Conservation (phyloP, 805 yeast genomes). For the Metschnikowia anglica region DNA sequence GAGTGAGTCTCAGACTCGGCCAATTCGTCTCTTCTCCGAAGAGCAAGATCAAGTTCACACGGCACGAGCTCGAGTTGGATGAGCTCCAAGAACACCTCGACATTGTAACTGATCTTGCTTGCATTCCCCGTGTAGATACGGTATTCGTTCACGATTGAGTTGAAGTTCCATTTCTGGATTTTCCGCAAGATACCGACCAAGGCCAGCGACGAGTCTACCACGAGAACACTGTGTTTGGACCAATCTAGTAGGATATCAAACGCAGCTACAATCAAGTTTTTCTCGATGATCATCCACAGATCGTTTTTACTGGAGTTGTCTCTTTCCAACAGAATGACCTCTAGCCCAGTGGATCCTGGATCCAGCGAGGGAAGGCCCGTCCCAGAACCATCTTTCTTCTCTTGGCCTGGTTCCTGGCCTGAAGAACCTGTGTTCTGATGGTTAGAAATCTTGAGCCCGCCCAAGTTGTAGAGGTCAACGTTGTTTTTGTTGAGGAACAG, state of each 20-base stretch:
- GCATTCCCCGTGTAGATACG: constrained; percentile 65
- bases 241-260: constrained; percentile 65
- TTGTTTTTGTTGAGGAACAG: constrained; percentile 59
- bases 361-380: constrained; percentile 3
- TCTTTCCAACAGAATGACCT: constrained; percentile 26
- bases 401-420: constrained; percentile 7
- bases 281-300: constrained; percentile 77
- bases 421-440: constrained; percentile 29
- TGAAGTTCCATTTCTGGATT: constrained; percentile 85
- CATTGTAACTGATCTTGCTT: constrained; percentile 69
- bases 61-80: constrained; percentile 55
- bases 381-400: constrained; percentile 5
- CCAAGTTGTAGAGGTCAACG: constrained; percentile 51
- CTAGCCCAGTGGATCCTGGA: constrained; percentile 17
- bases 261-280: constrained; percentile 60
- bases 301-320: constrained; percentile 38
- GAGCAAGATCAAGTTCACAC: constrained; percentile 34
- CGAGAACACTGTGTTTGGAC: constrained; percentile 61
- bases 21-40: constrained; percentile 9
- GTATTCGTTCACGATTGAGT: constrained; percentile 82
- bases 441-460: constrained; percentile 41
- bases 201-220: constrained; percentile 79
- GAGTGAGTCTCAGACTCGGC: not conserved
- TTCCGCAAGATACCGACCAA: constrained; percentile 79
- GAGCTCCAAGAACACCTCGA: constrained; percentile 80